phyloP scores from a whole-genome alignment of 768 basidiomycete species.

The Phylloporus rhodoxanthus region DNA sequence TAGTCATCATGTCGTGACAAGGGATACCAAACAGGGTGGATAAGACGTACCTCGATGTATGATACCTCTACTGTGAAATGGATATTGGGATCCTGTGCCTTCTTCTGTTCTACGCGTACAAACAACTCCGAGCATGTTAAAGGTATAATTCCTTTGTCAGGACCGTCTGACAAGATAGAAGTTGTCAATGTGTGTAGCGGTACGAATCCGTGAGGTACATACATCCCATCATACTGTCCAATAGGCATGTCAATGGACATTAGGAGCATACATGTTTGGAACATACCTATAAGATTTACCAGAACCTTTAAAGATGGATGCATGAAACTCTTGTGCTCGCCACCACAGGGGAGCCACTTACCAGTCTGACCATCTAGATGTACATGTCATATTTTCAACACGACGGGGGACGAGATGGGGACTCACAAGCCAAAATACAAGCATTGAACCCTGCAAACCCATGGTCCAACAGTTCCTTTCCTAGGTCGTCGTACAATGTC shows the following conservation, averaged over 20 bases:
- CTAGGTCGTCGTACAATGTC: constrained; percentile 90
- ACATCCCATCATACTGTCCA: constrained; percentile 90
- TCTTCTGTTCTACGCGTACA: constrained; percentile 66
- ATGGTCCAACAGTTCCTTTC: constrained; percentile 91
- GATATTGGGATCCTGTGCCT: constrained; percentile 56
- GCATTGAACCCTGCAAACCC: constrained; percentile 96
- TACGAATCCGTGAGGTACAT: constrained; percentile 33
- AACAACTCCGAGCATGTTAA: constrained; percentile 93
- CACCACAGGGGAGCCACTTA: constrained; percentile 33
- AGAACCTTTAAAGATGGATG: constrained; percentile 49
- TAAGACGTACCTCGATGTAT: constrained; percentile 74
- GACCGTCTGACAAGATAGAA: constrained; percentile 56
- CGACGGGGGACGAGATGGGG: constrained; percentile 2
- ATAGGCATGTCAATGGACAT: constrained; percentile 6
- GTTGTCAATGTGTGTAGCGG: constrained; percentile 3
- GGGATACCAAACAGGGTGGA: neutral
- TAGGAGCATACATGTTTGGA: neutral
- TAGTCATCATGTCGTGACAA: neutral
- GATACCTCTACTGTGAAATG: constrained; percentile 95
- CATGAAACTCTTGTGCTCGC: constrained; percentile 4
- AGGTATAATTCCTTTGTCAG: constrained; percentile 96
- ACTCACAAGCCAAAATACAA: constrained; percentile 97
- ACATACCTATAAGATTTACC: constrained; percentile 88
- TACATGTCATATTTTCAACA: neutral
- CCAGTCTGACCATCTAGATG: constrained; percentile 75